A percentile compares a stretch with the other conserved stretches of the same genome.
Conservation (phyloP, 345 rosid species). For the Trapa incisa region DNA sequence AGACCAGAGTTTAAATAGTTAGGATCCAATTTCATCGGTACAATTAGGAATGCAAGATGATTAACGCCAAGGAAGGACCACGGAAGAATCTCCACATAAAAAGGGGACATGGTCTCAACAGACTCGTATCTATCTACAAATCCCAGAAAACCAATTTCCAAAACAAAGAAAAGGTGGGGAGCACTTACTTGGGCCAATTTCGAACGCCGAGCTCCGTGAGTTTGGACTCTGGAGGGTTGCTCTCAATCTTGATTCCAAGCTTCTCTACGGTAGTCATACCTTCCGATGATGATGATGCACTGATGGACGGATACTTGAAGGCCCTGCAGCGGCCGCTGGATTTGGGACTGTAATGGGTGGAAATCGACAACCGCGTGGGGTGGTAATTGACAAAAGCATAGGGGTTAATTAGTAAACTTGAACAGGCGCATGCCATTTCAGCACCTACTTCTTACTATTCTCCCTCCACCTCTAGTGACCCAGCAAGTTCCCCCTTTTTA, state of each 20-base stretch:
- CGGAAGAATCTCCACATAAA: no score
- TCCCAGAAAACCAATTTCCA: no score
- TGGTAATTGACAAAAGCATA: neutral
- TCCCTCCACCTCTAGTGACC: no score
- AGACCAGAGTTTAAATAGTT: no score
- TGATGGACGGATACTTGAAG: neutral
- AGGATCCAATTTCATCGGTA: no score
- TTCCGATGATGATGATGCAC: constrained; percentile 39
- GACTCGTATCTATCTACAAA: no score
- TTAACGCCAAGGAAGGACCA: no score
- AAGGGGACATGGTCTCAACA: no score
- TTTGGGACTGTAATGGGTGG: neutral
- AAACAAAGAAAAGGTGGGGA: neutral
- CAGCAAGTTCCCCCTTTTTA: no score
- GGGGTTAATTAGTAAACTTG: neutral
- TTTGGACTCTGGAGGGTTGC: constrained; percentile 63
- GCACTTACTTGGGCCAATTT: constrained; percentile 84
- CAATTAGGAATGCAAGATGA: no score
- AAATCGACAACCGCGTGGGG: neutral
- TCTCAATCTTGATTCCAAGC: constrained; percentile 50
- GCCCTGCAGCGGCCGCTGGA: neutral
- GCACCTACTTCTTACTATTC: no score
- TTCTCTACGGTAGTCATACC: constrained; percentile 43
- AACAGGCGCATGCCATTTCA: constrained; percentile 5
- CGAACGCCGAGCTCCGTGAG: constrained; percentile 68